Conservation (phyloP, 768 basidiomycete genomes). For the Multifurca ochricompacta region DNA sequence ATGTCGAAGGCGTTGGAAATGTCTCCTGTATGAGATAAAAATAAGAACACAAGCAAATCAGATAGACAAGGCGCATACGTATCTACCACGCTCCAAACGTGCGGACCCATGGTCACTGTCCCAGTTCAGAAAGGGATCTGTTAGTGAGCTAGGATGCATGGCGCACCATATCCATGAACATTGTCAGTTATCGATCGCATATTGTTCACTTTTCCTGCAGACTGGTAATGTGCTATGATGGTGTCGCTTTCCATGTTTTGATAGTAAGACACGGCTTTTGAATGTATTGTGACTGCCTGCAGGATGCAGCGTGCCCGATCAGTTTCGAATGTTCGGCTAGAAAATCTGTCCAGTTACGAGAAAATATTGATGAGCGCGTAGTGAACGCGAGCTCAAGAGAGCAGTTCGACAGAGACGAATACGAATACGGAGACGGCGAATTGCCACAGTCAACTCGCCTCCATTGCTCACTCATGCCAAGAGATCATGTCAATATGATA, state of each 20-base stretch:
- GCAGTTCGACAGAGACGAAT: too few relatives aligned
- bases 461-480: too few relatives aligned
- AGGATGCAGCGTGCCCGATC: constrained; percentile 3
- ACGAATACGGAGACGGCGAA: too few relatives aligned
- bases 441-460: too few relatives aligned
- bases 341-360: too few relatives aligned
- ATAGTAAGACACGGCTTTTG: not conserved
- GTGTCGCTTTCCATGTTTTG: not conserved
- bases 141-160: not conserved
- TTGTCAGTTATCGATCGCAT: constrained; percentile 14
- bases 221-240: not conserved
- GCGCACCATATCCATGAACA: constrained; percentile 11
- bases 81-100: constrained; percentile 50
- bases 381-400: too few relatives aligned
- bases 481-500: too few relatives aligned
- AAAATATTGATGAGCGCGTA: not conserved
- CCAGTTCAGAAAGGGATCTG: not conserved
- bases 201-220: not conserved
- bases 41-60: not conserved
- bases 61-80: constrained; percentile 42
- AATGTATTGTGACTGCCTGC: constrained; percentile 8
- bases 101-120: constrained; percentile 20
- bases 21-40: constrained; percentile 35
- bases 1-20: constrained; percentile 69
- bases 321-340: not conserved